Conservation (phyloP, 1,284 basidiomycete species). For the Heterobasidion irregulare region DNA sequence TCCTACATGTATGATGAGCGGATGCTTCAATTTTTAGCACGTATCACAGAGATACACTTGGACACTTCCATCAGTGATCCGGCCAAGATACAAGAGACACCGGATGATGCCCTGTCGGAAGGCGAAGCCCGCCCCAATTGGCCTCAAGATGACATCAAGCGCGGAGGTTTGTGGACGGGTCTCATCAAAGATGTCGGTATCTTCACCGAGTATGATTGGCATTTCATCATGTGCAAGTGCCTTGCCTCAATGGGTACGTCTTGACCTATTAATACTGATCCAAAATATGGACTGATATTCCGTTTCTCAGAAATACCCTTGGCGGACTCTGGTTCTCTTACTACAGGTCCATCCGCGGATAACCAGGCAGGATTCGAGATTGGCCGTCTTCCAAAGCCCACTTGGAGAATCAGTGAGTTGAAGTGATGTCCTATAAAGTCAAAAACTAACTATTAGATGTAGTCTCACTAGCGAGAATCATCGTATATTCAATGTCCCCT, state of each 20-base stretch:
- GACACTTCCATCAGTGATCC: conserved; percentile 71
- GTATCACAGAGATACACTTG: conserved; percentile 67
- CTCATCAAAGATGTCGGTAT: conserved; percentile 80
- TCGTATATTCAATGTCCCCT: conserved; percentile 85
- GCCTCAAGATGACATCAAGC: conserved; percentile 34
- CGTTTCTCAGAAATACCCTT: conserved; percentile 52
- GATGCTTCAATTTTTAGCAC: conserved; percentile 66
- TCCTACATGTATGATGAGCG: conserved; percentile 81
- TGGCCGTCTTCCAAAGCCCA: conserved; percentile 53
- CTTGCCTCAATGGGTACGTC: conserved; percentile 77
- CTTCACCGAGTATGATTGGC: conserved; percentile 83
- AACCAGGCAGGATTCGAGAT: conserved; percentile 60
- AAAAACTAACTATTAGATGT: not conserved
- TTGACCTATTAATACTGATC: conserved; percentile 3
- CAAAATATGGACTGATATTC: not conserved
- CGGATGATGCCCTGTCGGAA: conserved; percentile 63
- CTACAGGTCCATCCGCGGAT: conserved; percentile 64
- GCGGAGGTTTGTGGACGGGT: conserved; percentile 49
- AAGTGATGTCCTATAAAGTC: not conserved
- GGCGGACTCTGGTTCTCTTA: conserved; percentile 62
- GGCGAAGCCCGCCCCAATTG: conserved; percentile 55
- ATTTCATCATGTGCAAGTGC: conserved; percentile 88
- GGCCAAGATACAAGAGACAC: conserved; percentile 49
- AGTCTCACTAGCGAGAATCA: conserved; percentile 80
- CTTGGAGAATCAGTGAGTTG: conserved; percentile 59